A percentile compares a stretch with the other conserved stretches of the same genome.
Evolutionary conservation across 108 stramenopile genomes (phyloP).

Genomic region (Parietichytrium sp.): DNA sequence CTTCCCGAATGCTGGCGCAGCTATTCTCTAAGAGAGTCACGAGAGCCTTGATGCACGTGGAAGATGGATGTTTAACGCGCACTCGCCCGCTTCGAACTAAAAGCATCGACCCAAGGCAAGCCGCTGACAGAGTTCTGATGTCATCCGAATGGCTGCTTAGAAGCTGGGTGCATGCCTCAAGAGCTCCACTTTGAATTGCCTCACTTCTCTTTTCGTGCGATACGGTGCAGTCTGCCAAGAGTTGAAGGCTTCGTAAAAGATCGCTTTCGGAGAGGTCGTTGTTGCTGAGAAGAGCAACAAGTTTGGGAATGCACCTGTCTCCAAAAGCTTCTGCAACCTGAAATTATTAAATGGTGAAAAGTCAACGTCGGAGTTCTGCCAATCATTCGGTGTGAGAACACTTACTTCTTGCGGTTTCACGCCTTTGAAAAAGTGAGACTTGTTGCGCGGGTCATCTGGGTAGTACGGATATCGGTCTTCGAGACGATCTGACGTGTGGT

Average conservation of each 20-base stretch:
- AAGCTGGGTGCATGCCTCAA: not conserved
- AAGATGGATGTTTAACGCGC: not conserved
- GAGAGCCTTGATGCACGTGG: not conserved
- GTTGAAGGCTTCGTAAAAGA: not conserved
- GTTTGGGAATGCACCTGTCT: slow-evolving; percentile 26
- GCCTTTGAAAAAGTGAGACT: not conserved
- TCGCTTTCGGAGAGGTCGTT: not conserved
- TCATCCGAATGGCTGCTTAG: not conserved
- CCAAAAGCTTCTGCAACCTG: not conserved
- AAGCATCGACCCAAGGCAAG: not conserved
- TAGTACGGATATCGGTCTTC: not conserved
- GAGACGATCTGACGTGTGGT: slow-evolving; percentile 8
- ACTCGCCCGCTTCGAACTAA: not conserved
- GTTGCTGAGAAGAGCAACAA: slow-evolving; percentile 1
- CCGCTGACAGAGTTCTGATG: not conserved
- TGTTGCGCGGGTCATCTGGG: slow-evolving; percentile 5
- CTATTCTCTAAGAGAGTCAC: not conserved
- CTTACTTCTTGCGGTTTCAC: not conserved
- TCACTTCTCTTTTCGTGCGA: not conserved
- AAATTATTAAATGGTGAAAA: too few relatives aligned
- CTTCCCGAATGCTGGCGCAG: not conserved
- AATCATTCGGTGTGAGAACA: too few relatives aligned
- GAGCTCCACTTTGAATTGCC: not conserved
- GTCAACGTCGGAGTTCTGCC: too few relatives aligned
- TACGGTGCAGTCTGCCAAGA: not conserved